A percentile compares a stretch with the other conserved stretches of the same genome.
These are phyloP conservation scores for Zymoseptoria passerinii DNA, from an alignment of 2,329 filamentous ascomycete species.

Conservation along the genomic window DNA sequence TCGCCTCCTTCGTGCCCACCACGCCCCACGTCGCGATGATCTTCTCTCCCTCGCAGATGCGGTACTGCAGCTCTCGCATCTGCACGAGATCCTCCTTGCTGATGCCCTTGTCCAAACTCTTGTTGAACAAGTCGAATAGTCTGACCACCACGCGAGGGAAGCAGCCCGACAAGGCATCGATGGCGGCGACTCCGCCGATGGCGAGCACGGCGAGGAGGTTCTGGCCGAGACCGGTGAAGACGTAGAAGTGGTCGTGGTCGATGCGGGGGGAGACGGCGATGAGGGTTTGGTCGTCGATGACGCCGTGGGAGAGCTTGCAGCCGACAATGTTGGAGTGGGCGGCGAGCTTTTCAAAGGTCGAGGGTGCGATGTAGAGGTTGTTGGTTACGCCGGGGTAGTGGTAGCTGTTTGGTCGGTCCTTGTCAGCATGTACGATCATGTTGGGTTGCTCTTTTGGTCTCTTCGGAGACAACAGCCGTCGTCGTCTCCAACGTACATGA, in stretches of 20 bases:
- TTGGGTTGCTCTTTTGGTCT: background rate
- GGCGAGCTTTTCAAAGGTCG: slow-evolving; percentile 51
- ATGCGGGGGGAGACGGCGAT: slow-evolving; percentile 53
- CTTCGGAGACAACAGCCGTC: background rate
- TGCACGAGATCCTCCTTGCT: slow-evolving; percentile 39
- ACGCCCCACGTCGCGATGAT: slow-evolving; percentile 52
- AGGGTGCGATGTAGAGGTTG: slow-evolving; percentile 51
- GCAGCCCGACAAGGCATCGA: slow-evolving; percentile 58
- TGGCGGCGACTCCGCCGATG: slow-evolving; percentile 56
- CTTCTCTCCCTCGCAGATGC: slow-evolving; percentile 54
- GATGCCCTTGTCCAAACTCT: slow-evolving; percentile 33
- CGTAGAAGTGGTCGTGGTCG: slow-evolving; percentile 50
- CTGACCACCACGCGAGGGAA: slow-evolving; percentile 55
- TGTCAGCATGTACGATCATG: slow-evolving; percentile 1
- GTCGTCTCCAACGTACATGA: slow-evolving; percentile 45
- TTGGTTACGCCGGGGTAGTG: slow-evolving; percentile 62
- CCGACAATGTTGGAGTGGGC: slow-evolving; percentile 60
- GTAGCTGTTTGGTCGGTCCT: slow-evolving; percentile 37
- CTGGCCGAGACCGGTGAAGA: slow-evolving; percentile 58
- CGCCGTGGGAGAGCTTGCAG: slow-evolving; percentile 61
- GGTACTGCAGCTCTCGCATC: slow-evolving; percentile 51
- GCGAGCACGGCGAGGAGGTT: slow-evolving; percentile 55
- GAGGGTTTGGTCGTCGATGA: slow-evolving; percentile 56
- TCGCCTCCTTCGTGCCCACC: slow-evolving; percentile 58
- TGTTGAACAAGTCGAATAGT: slow-evolving; percentile 45